These are phyloP conservation scores for Trematosphaeria pertusa DNA, from an alignment of 2,329 filamentous ascomycete genomes.

Conservation along the genomic window DNA sequence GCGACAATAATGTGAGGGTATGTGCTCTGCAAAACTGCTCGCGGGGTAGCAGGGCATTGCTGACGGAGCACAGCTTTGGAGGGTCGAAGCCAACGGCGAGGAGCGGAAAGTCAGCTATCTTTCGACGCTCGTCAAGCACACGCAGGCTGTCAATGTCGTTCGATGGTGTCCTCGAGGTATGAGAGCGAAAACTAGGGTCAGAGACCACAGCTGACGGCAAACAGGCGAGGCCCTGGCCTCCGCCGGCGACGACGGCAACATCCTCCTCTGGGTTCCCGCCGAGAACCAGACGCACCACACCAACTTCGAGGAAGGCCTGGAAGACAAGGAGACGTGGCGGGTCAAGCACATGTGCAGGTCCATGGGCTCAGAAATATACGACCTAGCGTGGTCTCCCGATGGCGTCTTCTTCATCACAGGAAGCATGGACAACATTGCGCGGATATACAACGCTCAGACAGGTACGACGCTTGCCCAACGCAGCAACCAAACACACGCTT, in stretches of 20 bases:
- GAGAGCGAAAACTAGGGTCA: conserved; percentile 21
- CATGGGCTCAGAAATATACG: conserved; percentile 94
- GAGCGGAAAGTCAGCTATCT: conserved; percentile 91
- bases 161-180: conserved; percentile 92
- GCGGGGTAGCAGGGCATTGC: conserved; percentile 24
- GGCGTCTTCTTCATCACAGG: conserved; percentile 95
- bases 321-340: conserved; percentile 96
- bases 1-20: conserved; percentile 95
- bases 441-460: conserved; percentile 93
- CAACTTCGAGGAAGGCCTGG: conserved; percentile 83
- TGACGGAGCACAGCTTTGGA: conserved; percentile 78
- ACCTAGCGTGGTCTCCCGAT: conserved; percentile 98
- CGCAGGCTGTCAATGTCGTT: conserved; percentile 97
- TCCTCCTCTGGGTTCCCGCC: conserved; percentile 93
- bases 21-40: conserved; percentile 40
- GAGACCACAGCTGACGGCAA: conserved; percentile 23
- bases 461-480: conserved; percentile 60
- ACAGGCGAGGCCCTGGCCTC: conserved; percentile 91
- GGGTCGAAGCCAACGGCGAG: conserved; percentile 81
- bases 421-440: conserved; percentile 98
- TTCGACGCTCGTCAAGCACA: conserved; percentile 90
- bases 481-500: conserved; percentile 19
- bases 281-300: conserved; percentile 70
- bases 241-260: conserved; percentile 95
- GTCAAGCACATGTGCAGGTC: conserved; percentile 98